Percentiles rank a stretch among this genome's conserved stretches.
These are phyloP conservation scores for Jaapia argillacea DNA, from an alignment of 768 basidiomycete genomes.

Conservation along the genomic window DNA sequence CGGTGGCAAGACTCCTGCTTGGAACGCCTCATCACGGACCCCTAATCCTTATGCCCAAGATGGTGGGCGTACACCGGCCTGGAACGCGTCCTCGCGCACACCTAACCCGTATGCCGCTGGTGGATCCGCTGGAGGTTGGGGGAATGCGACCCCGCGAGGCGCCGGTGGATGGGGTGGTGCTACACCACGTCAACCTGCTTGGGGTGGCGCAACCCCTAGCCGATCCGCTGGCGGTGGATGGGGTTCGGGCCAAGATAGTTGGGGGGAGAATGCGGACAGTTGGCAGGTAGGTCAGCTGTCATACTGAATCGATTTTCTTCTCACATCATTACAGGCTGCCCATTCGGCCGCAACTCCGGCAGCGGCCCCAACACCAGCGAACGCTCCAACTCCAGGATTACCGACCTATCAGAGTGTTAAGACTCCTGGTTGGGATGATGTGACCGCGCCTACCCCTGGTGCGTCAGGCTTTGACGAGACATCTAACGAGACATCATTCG, in stretches of 20 bases:
- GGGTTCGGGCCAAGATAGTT: not conserved
- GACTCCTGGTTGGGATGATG: constrained; percentile 29
- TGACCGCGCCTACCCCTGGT: constrained; percentile 23
- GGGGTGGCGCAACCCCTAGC: constrained; percentile 10
- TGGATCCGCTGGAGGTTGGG: constrained; percentile 15
- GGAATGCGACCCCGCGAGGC: constrained; percentile 15
- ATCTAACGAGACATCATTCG: constrained; percentile 9
- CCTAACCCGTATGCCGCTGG: constrained; percentile 33
- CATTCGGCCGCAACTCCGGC: constrained; percentile 19
- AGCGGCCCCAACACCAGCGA: constrained; percentile 31
- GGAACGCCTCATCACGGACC: constrained; percentile 50
- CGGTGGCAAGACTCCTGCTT: constrained; percentile 61
- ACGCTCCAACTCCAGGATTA: constrained; percentile 31
- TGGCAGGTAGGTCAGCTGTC: not conserved
- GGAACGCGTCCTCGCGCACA: constrained; percentile 38
- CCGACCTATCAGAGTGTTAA: constrained; percentile 9
- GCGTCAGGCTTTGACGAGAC: constrained; percentile 10
- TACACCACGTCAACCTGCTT: constrained; percentile 27
- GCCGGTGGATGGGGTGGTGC: constrained; percentile 34
- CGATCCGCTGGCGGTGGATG: constrained; percentile 5
- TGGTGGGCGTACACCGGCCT: constrained; percentile 42
- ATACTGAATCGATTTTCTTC: not conserved
- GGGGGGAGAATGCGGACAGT: not conserved
- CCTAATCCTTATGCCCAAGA: constrained; percentile 71
- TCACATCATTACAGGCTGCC: constrained; percentile 14